Evolutionary conservation across 257 asterid species (phyloP), one percentile per base, ranked within the genome.

Genomic region (Fraxinus anomala): DNA sequence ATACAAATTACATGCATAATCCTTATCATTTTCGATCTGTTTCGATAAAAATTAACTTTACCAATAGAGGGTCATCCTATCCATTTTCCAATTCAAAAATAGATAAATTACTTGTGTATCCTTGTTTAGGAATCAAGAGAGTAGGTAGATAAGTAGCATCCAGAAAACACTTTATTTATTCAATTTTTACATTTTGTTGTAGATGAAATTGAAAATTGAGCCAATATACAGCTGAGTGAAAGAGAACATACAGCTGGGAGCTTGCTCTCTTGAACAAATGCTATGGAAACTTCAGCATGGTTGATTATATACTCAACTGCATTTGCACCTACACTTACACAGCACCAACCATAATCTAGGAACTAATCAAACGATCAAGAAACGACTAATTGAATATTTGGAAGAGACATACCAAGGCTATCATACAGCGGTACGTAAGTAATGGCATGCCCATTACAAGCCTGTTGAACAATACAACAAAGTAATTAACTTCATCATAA

Each of bases 281-380:
- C 93, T 47, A 92, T 83, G 54, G 97, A 89, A 75, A 95, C 86
- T 83, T 95, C 97, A 8, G 99, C 98, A 76, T 95, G 97, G 83
- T 92, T 95, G 83, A 95, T 87, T 71, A 95, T 92, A 91, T 82
- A 95, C 86, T 95, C 99, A 39, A 95, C 97, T 28, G 99, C 99
- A 85, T 92, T 90, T 74, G 95, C 88, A 77, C 99, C 99, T 95
- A 86, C 83, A 80, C 36, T 68, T 59, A 51, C 21, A 63, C n/a
- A 68, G 16, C 24, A 49, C 72, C 72, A 79, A 77, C 26, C 75
- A 68, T 16, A 65, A 37, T 36, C 39, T 9, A 31, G 14, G 42
- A 51, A 54, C 9, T 66, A 72, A 47, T 47, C 10, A 5, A 0
- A 11, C 47, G 44, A 54, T 36, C 30, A 30, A 19, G 8, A 14